A percentile compares a stretch with the other conserved stretches of the same genome.
Conservation (phyloP, 1,284 basidiomycete species). For the Sanguinoderma infundibulare region DNA sequence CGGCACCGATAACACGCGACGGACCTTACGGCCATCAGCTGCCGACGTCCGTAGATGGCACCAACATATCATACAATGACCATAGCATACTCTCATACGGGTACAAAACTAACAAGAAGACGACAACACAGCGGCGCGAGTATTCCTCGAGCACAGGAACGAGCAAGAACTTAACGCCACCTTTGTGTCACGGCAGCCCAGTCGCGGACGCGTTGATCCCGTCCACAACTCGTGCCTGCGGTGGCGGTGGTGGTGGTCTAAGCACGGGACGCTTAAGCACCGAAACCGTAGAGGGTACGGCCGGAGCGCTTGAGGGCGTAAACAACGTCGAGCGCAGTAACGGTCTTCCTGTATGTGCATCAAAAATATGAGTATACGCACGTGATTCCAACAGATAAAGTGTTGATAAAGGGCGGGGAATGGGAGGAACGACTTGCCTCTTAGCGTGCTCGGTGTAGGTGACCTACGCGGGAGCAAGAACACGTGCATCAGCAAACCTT, state of each 20-base stretch:
- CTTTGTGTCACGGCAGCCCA: neutral
- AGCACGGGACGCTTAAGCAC: constrained; percentile 46
- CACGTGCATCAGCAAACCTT: constrained; percentile 14
- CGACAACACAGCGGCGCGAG: neutral
- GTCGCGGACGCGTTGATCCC: neutral
- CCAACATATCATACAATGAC: constrained; percentile 18
- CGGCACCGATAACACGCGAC: too few species aligned
- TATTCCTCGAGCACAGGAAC: neutral
- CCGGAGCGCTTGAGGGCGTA: constrained; percentile 87
- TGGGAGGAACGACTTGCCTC: constrained; percentile 46
- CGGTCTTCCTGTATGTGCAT: constrained; percentile 65
- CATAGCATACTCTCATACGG: constrained; percentile 16
- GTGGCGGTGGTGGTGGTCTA: neutral
- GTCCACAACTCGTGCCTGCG: neutral
- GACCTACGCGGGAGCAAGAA: constrained; percentile 43
- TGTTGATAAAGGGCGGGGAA: neutral
- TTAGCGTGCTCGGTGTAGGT: constrained; percentile 92
- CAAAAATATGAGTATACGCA: constrained; percentile 1
- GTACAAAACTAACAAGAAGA: constrained; percentile 12
- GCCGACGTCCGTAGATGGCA: too few species aligned
- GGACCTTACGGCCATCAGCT: too few species aligned
- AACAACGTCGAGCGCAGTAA: constrained; percentile 81
- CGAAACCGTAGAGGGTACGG: constrained; percentile 83
- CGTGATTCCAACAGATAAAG: neutral
- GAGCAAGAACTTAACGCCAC: neutral